These are phyloP conservation scores for Solanum rostratum DNA, from an alignment of 257 asterid genomes.

Conservation along the genomic window DNA sequence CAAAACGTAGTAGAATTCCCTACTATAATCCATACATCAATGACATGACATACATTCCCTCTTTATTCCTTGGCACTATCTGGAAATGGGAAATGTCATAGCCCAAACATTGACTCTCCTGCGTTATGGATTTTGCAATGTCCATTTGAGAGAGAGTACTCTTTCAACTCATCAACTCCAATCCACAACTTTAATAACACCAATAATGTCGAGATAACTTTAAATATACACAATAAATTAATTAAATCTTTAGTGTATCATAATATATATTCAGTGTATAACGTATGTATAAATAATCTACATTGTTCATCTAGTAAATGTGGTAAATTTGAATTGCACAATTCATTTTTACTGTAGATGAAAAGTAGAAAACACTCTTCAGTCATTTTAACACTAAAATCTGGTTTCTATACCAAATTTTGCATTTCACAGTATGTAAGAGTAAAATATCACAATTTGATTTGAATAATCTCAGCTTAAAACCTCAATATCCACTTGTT, in stretches of 20 bases:
- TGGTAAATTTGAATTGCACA: neutral
- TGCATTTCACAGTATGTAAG: neutral
- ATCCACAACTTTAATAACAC: neutral
- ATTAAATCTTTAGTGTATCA: too few species aligned
- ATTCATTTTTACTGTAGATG: neutral
- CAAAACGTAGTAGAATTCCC: neutral
- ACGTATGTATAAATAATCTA: too few species aligned
- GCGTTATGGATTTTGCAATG: neutral
- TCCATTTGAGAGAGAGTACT: neutral
- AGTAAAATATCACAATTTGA: too few species aligned
- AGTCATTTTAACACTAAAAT: neutral
- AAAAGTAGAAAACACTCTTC: neutral
- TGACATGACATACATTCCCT: neutral
- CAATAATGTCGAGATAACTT: too few species aligned
- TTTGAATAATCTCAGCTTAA: neutral
- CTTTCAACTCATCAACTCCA: neutral
- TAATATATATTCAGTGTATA: too few species aligned
- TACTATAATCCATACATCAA: neutral
- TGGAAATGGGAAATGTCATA: neutral
- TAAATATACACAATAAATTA: too few species aligned
- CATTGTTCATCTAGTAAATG: neutral
- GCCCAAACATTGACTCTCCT: neutral
- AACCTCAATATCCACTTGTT: neutral
- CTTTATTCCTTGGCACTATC: neutral
- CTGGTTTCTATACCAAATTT: neutral